Evolutionary conservation across 2,329 filamentous ascomycete genomes (phyloP), one percentile per base, ranked within the genome.

Genomic region (Monosporascus ibericus): DNA sequence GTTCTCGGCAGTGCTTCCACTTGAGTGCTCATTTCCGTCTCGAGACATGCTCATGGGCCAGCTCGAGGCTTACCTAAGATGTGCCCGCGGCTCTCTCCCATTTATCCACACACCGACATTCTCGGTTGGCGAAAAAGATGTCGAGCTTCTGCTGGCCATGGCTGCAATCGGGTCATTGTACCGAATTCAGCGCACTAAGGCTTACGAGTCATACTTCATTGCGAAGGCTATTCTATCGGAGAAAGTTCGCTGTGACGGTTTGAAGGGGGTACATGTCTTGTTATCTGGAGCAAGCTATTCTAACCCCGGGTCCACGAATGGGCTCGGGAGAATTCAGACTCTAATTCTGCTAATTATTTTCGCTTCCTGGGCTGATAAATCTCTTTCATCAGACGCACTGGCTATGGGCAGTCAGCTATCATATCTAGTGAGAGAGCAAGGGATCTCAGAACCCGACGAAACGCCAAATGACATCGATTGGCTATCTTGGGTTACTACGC

Each of bases 151-250:
- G 2, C 68, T 81, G 2, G 75, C 76, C 11, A 69, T 80, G 53
- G 75, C 76, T 34, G 76, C 78, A 17, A 73, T 76, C 7, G 74
- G 75, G 1, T 69, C 75, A 1, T 67, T 73, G 36, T 75, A 75
- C 58, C 68, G 76, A 27, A 80, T 80, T 58, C 77, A 81, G 56
- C 66, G 68, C 17, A 66, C 68, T 9, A 68, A 76, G 48, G 79
- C 77, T 0, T 78, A 82, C 38, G 75, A 81, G 44, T 70, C 84
- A 3, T 84, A 82, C 60, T 76, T 79, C 62, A 76, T 78, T 14
- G 77, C 78, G 11, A 80, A 78, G 58, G 72, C 77, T 8, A 76
- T 84, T 36, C 70, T 81, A 36, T 68, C 74, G 1, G 73, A 80
- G 58, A 74, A 78, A 18, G 75, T 81, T 39, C 72, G 74, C 42